Base-by-base conservation (phyloP, 1,284 basidiomycete species). In the Golubevia sp. region DNA sequence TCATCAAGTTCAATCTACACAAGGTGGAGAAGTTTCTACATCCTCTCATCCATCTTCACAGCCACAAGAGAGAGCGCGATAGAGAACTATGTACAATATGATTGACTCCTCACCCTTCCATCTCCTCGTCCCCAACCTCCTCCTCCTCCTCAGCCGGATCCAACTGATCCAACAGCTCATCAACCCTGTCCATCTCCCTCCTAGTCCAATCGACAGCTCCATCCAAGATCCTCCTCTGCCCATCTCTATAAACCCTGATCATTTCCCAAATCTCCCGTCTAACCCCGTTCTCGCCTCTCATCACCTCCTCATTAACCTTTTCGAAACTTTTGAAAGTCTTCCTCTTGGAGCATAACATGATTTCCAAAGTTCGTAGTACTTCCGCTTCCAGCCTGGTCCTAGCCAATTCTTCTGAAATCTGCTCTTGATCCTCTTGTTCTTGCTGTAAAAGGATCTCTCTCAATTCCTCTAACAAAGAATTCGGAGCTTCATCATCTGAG, bases 91-190 rank as follows among this genome's bases (percentile, higher is more conserved):
- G n/a, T n/a, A n/a, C n/a, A n/a, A n/a, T n/a, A n/a, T n/a, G n/a
- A n/a, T n/a, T n/a, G n/a, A n/a, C n/a, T n/a, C n/a, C n/a, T n/a
- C n/a, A n/a, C n/a, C n/a, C n/a, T n/a, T n/a, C n/a, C n/a, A n/a
- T n/a, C n/a, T n/a, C n/a, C n/a, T n/a, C n/a, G n/a, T n/a, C 60
- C 67, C 26, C 66, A 67, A 18, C 67, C 70, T 2, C 70, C 60
- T 21, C 70, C 70, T 30, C 66, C 8, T 30, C 49, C 55, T 55
- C n/a, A n/a, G n/a, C n/a, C n/a, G n/a, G n/a, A n/a, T n/a, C 59
- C 15, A 27, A 21, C 26, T 49, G 25, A 24, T 38, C 23, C 51
- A 44, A 34, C 20, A 7, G 7, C 4, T 55, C 26, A 7, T 44
- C 54, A 24, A 44, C 18, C n/a, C 6, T 7, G 20, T 21, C 54